These are phyloP conservation scores for Orbilia quercus DNA, from an alignment of 2,329 filamentous ascomycete species.

Conservation along the genomic window DNA sequence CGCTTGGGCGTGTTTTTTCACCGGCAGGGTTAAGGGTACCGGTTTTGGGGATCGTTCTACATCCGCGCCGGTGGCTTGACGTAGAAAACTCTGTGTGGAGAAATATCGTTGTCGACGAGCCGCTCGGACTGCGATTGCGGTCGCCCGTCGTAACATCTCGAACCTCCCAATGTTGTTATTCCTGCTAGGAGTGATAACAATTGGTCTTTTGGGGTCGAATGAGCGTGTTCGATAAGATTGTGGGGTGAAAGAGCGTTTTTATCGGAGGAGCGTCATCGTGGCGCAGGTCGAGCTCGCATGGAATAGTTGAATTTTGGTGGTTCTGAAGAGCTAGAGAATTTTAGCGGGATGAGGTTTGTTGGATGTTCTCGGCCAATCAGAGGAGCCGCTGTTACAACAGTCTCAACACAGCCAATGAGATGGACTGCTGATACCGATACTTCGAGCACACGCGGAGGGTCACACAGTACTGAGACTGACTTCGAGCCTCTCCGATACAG, in stretches of 20 bases:
- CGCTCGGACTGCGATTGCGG: slow-evolving; percentile 41
- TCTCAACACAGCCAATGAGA: slow-evolving; percentile 24
- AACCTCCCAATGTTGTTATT: slow-evolving; percentile 17
- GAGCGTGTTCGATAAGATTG: slow-evolving; percentile 21
- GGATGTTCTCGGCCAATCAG: slow-evolving; percentile 43
- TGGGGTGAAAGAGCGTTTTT: slow-evolving; percentile 11
- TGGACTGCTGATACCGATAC: too few relatives aligned
- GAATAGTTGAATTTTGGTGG: too few relatives aligned
- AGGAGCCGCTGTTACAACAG: slow-evolving; percentile 30
- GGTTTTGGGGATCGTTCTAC: slow-evolving; percentile 5
- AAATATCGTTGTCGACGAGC: slow-evolving; percentile 38
- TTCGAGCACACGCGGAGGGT: too few relatives aligned
- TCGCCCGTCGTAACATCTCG: slow-evolving; percentile 49
- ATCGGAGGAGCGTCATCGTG: slow-evolving; percentile 45
- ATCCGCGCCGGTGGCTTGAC: slow-evolving; percentile 23
- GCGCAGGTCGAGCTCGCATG: background rate
- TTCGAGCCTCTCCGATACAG: too few relatives aligned
- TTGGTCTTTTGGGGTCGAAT: slow-evolving; percentile 23
- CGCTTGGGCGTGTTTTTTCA: slow-evolving; percentile 23
- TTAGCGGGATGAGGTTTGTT: slow-evolving; percentile 21
- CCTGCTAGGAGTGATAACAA: background rate
- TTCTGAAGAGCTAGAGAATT: slow-evolving; percentile 34
- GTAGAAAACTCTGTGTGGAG: slow-evolving; percentile 39
- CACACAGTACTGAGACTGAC: too few relatives aligned
- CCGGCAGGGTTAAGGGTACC: background rate